Evolutionary conservation across 495 filamentous ascomycete species (phyloP), one percentile per base, ranked within the genome.

Genomic region (Aspergillus ellipticus): DNA sequence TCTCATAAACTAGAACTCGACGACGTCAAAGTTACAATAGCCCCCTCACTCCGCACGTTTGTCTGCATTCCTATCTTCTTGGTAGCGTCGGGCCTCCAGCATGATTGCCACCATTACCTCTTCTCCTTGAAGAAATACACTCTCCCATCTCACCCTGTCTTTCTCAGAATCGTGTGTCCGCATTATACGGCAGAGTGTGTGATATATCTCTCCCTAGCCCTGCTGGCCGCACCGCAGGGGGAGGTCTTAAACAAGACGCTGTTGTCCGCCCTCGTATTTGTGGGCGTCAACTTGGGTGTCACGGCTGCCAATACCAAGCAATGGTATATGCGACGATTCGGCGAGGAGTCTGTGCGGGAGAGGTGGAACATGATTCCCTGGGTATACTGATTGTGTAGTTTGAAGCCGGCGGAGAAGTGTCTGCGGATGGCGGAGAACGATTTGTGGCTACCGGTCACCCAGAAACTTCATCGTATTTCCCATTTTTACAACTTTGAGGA

Each of bases 161-260:
- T 97, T 64, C 74, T 73, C 35, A 71, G 64, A 28, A 59, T 93
- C 16, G 72, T 96, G 9, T 95, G 86, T 57, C 92, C 95, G n/a
- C 94, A 97, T 73, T 98, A 97, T 68, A 86, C 86, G 0, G 87
- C 87, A 45, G 95, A 97, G 67, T 91, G 90, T 63, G 47, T 89
- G 2, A 83, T 96, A 54, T 97, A 97, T 64, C 58, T 92, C 24
- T 82, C 85, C n/a, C 68, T 97, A 56, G 81, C 90, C 2, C 62
- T 96, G 20, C 62, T 89, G 13, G 86, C 86, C 37, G 90, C 92
- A 4, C 92, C 91, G 0, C 55, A 61, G 5, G 82, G 80, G 8
- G 62, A 74, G 48, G 56, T 79, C 54, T 62, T 89, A 24, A 97
- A 97, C 69, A 82, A 75, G 63, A 95, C 93, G 1, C 63, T 97